A percentile compares a stretch with the other conserved stretches of the same genome.
Evolutionary conservation across 805 yeast genomes (phyloP).

Genomic region (Saturnispora diversa): DNA sequence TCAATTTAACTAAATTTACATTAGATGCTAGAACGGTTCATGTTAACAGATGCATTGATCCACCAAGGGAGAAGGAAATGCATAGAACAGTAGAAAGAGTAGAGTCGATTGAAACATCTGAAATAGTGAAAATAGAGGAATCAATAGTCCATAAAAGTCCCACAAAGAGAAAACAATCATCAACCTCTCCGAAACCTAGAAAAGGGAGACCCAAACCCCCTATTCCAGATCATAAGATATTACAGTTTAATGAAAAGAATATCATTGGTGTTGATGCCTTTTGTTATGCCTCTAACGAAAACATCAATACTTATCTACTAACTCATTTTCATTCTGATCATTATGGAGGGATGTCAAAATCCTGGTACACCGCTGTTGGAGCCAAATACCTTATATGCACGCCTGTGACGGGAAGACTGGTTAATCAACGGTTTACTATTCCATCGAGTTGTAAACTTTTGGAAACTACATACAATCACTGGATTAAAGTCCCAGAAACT

Average conservation of each 20-base stretch:
- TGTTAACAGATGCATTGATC: slow-evolving; percentile 45
- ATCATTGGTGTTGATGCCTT: slow-evolving; percentile 61
- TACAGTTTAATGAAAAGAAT: slow-evolving; percentile 33
- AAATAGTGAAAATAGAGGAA: too few species aligned
- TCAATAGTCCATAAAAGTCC: not conserved
- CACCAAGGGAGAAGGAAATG: slow-evolving; percentile 11
- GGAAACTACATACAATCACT: slow-evolving; percentile 32
- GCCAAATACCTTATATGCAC: slow-evolving; percentile 55
- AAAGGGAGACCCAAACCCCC: slow-evolving; percentile 26
- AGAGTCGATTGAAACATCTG: not conserved
- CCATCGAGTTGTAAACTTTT: slow-evolving; percentile 30
- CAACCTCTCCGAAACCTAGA: too few species aligned
- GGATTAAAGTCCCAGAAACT: slow-evolving; percentile 33
- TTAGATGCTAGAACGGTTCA: slow-evolving; percentile 42
- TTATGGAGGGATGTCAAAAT: slow-evolving; percentile 74
- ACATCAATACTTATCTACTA: slow-evolving; percentile 47
- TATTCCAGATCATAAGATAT: slow-evolving; percentile 48
- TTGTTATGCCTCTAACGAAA: slow-evolving; percentile 38
- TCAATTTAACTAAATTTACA: slow-evolving; percentile 32
- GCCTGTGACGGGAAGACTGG: slow-evolving; percentile 53
- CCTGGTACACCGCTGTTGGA: slow-evolving; percentile 56
- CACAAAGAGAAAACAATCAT: too few species aligned
- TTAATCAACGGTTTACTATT: slow-evolving; percentile 39
- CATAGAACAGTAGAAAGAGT: not conserved
- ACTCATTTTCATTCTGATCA: slow-evolving; percentile 94